phyloP scores from a whole-genome alignment of 495 filamentous ascomycete genomes.

The Cairneyella variabilis region DNA sequence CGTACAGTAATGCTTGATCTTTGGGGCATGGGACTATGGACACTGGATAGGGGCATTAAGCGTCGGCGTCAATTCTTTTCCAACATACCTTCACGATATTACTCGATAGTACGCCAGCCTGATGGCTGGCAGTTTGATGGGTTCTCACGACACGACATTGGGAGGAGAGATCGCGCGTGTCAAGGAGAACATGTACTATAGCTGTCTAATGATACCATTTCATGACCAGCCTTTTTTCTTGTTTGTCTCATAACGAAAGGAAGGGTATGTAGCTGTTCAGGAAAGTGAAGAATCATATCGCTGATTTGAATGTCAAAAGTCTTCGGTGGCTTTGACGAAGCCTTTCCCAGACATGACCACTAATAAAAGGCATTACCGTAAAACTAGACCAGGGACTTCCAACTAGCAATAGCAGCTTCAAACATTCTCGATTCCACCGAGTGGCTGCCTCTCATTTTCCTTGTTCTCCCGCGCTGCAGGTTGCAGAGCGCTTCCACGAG shows the following conservation, averaged over 20 bases:
- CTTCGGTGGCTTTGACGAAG: too few species aligned
- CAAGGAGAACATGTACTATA: constrained; percentile 13
- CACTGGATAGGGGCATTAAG: constrained; percentile 19
- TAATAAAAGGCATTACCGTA: too few species aligned
- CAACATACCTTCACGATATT: constrained; percentile 22
- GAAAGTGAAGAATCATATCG: too few species aligned
- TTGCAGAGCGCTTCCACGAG: constrained; percentile 7
- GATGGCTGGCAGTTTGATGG: background rate
- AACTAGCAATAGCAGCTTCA: too few species aligned
- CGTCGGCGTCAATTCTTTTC: constrained; percentile 20
- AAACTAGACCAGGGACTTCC: too few species aligned
- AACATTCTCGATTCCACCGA: constrained; percentile 23
- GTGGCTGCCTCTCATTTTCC: constrained; percentile 13
- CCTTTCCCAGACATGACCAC: too few species aligned
- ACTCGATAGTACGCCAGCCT: background rate
- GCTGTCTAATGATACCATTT: constrained; percentile 15
- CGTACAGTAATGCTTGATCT: constrained; percentile 6
- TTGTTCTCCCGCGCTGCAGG: constrained; percentile 7
- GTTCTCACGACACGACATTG: background rate
- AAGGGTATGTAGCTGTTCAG: too few species aligned
- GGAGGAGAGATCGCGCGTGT: background rate
- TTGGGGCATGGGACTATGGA: background rate
- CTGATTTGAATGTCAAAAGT: too few species aligned
- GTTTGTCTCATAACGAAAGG: too few species aligned
- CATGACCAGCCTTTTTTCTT: background rate